These are phyloP conservation scores for Eucalyptus microcorys DNA, from an alignment of 345 rosid species.

Conservation along the genomic window DNA sequence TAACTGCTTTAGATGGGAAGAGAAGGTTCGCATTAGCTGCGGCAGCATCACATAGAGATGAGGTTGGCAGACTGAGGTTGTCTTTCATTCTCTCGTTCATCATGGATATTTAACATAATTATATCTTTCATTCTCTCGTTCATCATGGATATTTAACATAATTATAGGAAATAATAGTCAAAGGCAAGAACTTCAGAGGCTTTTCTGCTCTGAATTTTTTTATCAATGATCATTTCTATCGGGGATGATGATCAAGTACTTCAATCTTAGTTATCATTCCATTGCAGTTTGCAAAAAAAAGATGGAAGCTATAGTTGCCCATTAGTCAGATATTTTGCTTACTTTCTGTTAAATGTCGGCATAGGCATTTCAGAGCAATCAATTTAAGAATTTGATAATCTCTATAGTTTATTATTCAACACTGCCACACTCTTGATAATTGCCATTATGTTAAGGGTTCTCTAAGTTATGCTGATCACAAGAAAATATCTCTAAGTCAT, in stretches of 20 bases:
- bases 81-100: background rate
- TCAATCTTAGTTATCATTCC: background rate
- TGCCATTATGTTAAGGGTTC: background rate
- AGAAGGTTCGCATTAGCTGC: slow-evolving; percentile 97
- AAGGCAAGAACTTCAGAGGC: background rate
- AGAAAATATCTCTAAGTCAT: background rate
- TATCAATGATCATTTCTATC: background rate
- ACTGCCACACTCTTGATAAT: background rate
- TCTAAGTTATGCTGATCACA: background rate
- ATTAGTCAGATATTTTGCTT: background rate
- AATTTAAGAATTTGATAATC: background rate
- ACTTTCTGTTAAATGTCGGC: background rate
- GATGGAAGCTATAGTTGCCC: background rate
- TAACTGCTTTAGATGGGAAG: slow-evolving; percentile 98
- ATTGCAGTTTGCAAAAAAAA: background rate
- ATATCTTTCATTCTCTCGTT: background rate
- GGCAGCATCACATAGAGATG: slow-evolving; percentile 78
- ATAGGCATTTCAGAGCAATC: background rate
- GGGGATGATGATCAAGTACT: background rate
- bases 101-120: background rate
- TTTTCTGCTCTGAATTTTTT: background rate
- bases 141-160: background rate
- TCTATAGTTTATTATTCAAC: background rate
- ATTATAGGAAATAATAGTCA: background rate
- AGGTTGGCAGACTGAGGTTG: slow-evolving; percentile 92